Evolutionary conservation across 2,329 filamentous ascomycete species (phyloP), one percentile per base, ranked within the genome.

Genomic region (Monilinia fructicola): DNA sequence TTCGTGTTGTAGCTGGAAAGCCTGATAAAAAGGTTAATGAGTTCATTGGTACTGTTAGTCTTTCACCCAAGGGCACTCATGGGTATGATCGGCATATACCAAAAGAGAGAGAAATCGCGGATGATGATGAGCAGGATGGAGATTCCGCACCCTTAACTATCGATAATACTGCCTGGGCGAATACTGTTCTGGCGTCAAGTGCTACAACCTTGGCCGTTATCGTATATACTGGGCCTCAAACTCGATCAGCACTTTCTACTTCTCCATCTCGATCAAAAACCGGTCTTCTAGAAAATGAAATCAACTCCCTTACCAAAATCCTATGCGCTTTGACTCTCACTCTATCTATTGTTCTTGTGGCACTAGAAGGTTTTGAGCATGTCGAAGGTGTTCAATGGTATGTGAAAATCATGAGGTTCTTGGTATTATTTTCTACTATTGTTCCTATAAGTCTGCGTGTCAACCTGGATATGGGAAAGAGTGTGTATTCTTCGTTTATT

Each of bases 401-500:
- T 77, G 88, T 98, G 71, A 94, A 96, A 71, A 96, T 98, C 74
- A 95, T 97, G 88, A 89, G 94, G n/a, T 99, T 98, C 76, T 81
- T 99, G 70, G 96, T 99, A 68, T 83, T 99, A 0, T 99, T 99
- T 81, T 98, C 94, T n/a, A 98, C 94, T 0, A 99, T 99, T 74
- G 96, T 99, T 35, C 95, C 95, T 1, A 97, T 99, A 78, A 96
- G 93, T 79, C 82, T 99, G 72, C 90, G 95, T 61, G 95, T 99
- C 72, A 99, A 99, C 76, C 83, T 99, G 23, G 95, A 99, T 76
- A 90, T 99, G 86, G 96, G 94, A 50, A 99, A 99, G 79, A 94
- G 91, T 65, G 92, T 95, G 2, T 99, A 97, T 78, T 96, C 93
- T 11, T 91, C 90, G 80, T 97, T 97, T 75, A 99, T 99, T 67